A percentile compares a stretch with the other conserved stretches of the same genome.
Evolutionary conservation across 805 yeast species (phyloP).

Genomic region (Tetrapisispora phaffii): DNA sequence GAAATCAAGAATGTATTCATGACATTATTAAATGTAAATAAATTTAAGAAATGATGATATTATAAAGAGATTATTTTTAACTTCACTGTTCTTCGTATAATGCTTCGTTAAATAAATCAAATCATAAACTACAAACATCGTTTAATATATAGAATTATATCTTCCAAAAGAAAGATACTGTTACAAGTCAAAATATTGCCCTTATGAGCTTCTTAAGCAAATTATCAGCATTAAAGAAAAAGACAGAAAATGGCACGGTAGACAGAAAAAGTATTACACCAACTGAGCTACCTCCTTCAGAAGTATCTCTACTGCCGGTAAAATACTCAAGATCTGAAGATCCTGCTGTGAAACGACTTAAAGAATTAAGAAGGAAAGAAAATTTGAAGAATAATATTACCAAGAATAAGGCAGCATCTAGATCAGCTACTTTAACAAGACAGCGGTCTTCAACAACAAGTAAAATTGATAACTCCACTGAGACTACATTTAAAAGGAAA

Average conservation of each 20-base stretch:
- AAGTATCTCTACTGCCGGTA: slow-evolving; percentile 19
- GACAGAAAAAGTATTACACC: neutral
- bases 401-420: slow-evolving; percentile 22
- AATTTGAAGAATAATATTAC: slow-evolving; percentile 33
- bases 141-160: too few relatives aligned
- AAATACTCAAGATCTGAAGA: slow-evolving; percentile 36
- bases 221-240: slow-evolving; percentile 21
- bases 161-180: too few relatives aligned
- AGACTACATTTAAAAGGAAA: slow-evolving; percentile 18
- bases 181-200: too few relatives aligned
- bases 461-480: slow-evolving; percentile 10
- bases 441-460: slow-evolving; percentile 3
- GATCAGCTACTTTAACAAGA: neutral
- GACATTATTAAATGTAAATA: too few relatives aligned
- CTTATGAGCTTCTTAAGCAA: slow-evolving; percentile 28
- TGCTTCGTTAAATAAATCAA: too few relatives aligned
- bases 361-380: slow-evolving; percentile 55
- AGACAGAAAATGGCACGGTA: slow-evolving; percentile 3
- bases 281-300: slow-evolving; percentile 1
- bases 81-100: too few relatives aligned
- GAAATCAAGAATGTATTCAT: too few relatives aligned
- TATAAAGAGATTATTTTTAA: too few relatives aligned
- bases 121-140: too few relatives aligned
- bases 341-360: slow-evolving; percentile 61
- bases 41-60: too few relatives aligned